Conservation (phyloP, 1,284 basidiomycete genomes). For the Boletus semigastroideus region DNA sequence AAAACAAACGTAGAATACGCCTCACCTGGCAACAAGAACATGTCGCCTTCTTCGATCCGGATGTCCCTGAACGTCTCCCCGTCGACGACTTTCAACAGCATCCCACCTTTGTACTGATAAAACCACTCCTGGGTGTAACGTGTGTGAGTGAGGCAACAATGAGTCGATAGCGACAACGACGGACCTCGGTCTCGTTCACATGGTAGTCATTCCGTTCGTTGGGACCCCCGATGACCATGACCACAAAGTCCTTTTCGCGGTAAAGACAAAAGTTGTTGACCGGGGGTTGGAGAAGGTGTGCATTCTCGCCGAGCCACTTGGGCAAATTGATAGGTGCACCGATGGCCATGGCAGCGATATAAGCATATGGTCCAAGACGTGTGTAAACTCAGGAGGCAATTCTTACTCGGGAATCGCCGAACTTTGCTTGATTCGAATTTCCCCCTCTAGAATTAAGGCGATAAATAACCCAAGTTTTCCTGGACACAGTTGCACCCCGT, state of each 20-base stretch:
- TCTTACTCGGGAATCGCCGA: too few relatives aligned
- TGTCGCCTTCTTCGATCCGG: slow-evolving; percentile 89
- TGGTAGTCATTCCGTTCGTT: slow-evolving; percentile 93
- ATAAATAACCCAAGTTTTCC: too few relatives aligned
- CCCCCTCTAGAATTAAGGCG: too few relatives aligned
- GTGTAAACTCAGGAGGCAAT: too few relatives aligned
- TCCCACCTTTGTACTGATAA: slow-evolving; percentile 90
- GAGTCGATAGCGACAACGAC: slow-evolving; percentile 1
- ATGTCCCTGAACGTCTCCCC: slow-evolving; percentile 88
- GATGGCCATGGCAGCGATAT: slow-evolving; percentile 51
- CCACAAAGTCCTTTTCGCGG: slow-evolving; percentile 79
- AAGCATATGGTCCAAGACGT: too few relatives aligned
- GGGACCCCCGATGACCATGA: slow-evolving; percentile 93
- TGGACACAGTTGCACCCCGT: too few relatives aligned
- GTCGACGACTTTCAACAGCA: slow-evolving; percentile 87
- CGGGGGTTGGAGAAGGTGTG: slow-evolving; percentile 78
- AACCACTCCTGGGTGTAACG: slow-evolving; percentile 78
- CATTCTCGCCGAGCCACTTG: slow-evolving; percentile 82
- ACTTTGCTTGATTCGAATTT: too few relatives aligned
- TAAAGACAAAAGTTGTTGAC: slow-evolving; percentile 92
- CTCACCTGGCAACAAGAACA: slow-evolving; percentile 91
- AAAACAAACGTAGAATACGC: neutral
- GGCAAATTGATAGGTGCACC: slow-evolving; percentile 78
- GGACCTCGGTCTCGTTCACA: slow-evolving; percentile 87
- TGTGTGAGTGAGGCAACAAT: neutral